Conservation (phyloP, 306 rosid genomes). For the Rubus idaeus region DNA sequence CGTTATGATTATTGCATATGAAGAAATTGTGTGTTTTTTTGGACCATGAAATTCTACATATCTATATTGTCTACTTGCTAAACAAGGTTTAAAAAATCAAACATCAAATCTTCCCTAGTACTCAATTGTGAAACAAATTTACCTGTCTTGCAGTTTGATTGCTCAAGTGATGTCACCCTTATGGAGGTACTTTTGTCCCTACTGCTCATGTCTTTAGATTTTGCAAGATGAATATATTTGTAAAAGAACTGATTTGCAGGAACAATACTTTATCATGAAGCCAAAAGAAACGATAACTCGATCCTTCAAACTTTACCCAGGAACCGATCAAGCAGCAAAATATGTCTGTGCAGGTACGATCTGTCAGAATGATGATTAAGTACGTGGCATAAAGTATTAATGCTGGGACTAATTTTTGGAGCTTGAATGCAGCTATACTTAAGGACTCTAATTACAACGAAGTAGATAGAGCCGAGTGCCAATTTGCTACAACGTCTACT, state of each 20-base stretch:
- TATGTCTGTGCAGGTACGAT: slow-evolving; percentile 74
- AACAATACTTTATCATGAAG: slow-evolving; percentile 86
- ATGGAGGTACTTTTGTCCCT: slow-evolving; percentile 67
- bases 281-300: slow-evolving; percentile 59
- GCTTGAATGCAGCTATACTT: slow-evolving; percentile 63
- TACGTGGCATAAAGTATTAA: not conserved
- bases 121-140: too few species aligned
- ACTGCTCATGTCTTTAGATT: not conserved
- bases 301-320: slow-evolving; percentile 77
- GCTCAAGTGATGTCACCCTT: slow-evolving; percentile 78
- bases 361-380: slow-evolving; percentile 12
- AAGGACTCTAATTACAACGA: slow-evolving; percentile 85
- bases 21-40: not conserved
- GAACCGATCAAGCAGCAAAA: slow-evolving; percentile 85
- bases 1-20: not conserved
- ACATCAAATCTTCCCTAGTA: not conserved
- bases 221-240: not conserved
- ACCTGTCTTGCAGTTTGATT: slow-evolving; percentile 73
- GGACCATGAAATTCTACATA: not conserved
- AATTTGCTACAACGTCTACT: slow-evolving; percentile 78
- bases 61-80: not conserved
- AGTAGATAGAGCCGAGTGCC: slow-evolving; percentile 95
- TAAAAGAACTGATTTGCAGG: slow-evolving; percentile 40
- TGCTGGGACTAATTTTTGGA: slow-evolving; percentile 3
- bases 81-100: not conserved